Evolutionary conservation across 176 grass and related monocot species (phyloP), one percentile per base, ranked within the genome.

Genomic region (Poa pratensis): DNA sequence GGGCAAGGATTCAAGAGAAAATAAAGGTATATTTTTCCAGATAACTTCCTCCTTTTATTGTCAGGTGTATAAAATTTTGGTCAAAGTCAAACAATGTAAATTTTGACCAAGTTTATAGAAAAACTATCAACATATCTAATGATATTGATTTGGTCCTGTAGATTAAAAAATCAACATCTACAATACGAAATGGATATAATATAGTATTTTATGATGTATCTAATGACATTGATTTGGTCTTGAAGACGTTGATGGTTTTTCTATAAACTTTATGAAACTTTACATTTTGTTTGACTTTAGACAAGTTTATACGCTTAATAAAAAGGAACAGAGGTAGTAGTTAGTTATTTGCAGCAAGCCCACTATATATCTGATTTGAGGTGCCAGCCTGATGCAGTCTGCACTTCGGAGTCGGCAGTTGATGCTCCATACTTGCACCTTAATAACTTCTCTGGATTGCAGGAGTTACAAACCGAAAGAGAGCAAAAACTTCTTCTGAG

Each of bases 401-500:
- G 62, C 51, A 51, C 22, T 20, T 64, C 66, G 7, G 43, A 18
- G 1, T 69, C n/a, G 14, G 68, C 12, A 80, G 34, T 75, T 76
- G 49, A 60, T 58, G 5, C 15, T 22, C 34, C 14, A 63, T 13
- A 30, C 20, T 7, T 82, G 52, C 15, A 73, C 3, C 45, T 22
- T 26, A 57, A 28, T 59, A 75, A 66, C 58, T 70, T 78, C 32
- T 64, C 27, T 68, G 63, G 35, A 75, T 52, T 83, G 43, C 85
- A 98, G 92, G 89, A 84, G 13, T 71, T 97, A 17, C 95, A 97
- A 85, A 90, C 83, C 9, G 89, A 97, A 78, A 91, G 95, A 80
- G 92, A 94, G 70, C 82, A 91, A 61, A 88, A 73, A 39, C 88
- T 97, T 80, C 78, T 76, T 64, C 63, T 88, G 61, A 91, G 78